Evolutionary conservation across 306 rosid species (phyloP), one percentile per base, ranked within the genome.

Genomic region (Glycine soja): DNA sequence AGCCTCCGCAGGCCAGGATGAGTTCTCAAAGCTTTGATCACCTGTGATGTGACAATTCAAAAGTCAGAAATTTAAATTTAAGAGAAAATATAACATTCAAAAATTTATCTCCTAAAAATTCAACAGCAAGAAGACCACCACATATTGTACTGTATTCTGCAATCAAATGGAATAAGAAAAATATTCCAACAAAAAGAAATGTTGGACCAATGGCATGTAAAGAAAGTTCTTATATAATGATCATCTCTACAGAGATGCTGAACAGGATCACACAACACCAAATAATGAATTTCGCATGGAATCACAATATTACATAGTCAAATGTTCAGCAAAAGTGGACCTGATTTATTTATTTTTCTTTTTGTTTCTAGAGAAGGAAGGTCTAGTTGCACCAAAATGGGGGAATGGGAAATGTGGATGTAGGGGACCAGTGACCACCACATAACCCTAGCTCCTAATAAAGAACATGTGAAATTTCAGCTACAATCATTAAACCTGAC

Each of bases 11-110:
- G 85, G 38, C 84, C 72, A 10, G 89, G 83, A 87, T 93, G 95
- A 74, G 94, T 93, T 84, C 99, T 95, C 79, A 93, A 82, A 66
- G 93, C 97, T 81, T 93, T 95, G 67, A 93, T 86, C 84, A 95
- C 98, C 98, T 93, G 90, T 72, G 86, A 83, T 70, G 30, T 51
- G 85, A 77, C 52, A 84, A 73, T 58, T 84, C 48, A 63, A 58
- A 38, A 45, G 72, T 71, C 71, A 71, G 30, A 43, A 74, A 63
- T 63, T 79, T 13, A 45, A 71, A 54, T 36, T 43, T 52, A 56
- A 57, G 74, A 73, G 36, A 61, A 68, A 70, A 46, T 16, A 52
- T 32, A 8, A 57, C 47, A 13, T 75, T 62, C 0, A 32, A 43
- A 46, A 62, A 59, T 5, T n/a, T 62, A 11, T 8, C 12, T n/a